Evolutionary conservation across 176 grass and related monocot species (phyloP).

Genomic region (Paspalum notatum): DNA sequence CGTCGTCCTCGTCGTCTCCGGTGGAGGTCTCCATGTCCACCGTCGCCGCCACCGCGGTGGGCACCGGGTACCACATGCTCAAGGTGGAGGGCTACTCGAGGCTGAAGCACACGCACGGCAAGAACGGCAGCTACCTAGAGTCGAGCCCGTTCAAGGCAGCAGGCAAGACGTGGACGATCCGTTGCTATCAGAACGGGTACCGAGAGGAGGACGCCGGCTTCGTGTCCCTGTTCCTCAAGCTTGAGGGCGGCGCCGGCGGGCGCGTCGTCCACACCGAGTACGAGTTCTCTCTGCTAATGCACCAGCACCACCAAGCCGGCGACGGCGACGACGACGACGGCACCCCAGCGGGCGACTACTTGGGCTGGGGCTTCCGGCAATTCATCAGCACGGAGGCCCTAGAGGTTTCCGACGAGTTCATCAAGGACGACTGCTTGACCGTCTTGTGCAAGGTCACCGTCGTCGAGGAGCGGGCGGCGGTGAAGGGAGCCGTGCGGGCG

Average conservation of each 20-base stretch:
- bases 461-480: background rate
- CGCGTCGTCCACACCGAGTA: background rate
- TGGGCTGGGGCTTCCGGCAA: background rate
- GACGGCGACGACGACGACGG: too few relatives aligned
- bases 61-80: background rate
- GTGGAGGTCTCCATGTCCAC: background rate
- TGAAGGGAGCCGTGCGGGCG: background rate
- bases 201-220: background rate
- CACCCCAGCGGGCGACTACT: too few relatives aligned
- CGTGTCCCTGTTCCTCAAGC: background rate
- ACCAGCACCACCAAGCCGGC: too few relatives aligned
- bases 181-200: background rate
- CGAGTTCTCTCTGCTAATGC: background rate
- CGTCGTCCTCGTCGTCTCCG: too few relatives aligned
- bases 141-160: background rate
- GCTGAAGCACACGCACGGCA: background rate
- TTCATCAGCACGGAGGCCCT: background rate
- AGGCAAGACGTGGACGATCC: background rate
- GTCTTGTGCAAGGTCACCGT: background rate
- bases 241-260: background rate
- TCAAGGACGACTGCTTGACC: background rate
- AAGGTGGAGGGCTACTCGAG: constrained; percentile 10
- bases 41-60: background rate
- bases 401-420: background rate
- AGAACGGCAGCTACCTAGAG: background rate